Evolutionary conservation across 768 basidiomycete species (phyloP).

Genomic region (Macrolepiota fuliginosa): DNA sequence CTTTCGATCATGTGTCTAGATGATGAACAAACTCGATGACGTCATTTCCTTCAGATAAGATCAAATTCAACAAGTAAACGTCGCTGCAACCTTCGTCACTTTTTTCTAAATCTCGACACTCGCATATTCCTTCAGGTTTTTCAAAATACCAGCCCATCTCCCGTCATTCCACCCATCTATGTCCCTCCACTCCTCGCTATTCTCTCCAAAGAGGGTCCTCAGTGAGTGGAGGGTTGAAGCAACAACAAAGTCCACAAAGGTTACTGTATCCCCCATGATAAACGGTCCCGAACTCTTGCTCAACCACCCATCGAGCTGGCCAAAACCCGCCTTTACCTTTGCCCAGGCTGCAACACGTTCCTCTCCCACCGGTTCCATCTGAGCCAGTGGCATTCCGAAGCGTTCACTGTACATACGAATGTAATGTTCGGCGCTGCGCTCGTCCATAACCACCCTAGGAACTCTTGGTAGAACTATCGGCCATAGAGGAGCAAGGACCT

Average conservation of each 20-base stretch:
- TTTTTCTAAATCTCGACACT: neutral
- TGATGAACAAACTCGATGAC: no score
- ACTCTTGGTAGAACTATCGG: neutral
- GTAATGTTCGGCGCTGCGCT: neutral
- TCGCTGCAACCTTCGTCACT: no score
- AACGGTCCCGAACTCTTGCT: constrained; percentile 21
- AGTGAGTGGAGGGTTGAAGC: constrained; percentile 25
- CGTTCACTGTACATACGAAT: neutral
- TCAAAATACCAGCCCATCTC: constrained; percentile 26
- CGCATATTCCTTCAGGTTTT: constrained; percentile 22
- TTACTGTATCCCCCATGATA: constrained; percentile 30
- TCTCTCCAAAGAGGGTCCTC: constrained; percentile 26
- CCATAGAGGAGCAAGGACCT: neutral
- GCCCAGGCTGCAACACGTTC: constrained; percentile 20
- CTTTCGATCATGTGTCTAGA: no score
- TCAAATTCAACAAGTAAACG: no score
- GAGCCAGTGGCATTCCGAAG: neutral
- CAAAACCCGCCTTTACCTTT: constrained; percentile 19
- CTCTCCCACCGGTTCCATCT: constrained; percentile 13
- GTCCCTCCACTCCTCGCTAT: constrained; percentile 34
- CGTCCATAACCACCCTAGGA: neutral
- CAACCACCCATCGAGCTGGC: constrained; percentile 19
- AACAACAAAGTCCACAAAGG: constrained; percentile 36
- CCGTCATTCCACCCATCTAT: constrained; percentile 30
- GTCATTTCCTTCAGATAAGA: no score